A percentile compares a stretch with the other conserved stretches of the same genome.
phyloP scores from a whole-genome alignment of 495 filamentous ascomycete species.

The Copromyces sp. region DNA sequence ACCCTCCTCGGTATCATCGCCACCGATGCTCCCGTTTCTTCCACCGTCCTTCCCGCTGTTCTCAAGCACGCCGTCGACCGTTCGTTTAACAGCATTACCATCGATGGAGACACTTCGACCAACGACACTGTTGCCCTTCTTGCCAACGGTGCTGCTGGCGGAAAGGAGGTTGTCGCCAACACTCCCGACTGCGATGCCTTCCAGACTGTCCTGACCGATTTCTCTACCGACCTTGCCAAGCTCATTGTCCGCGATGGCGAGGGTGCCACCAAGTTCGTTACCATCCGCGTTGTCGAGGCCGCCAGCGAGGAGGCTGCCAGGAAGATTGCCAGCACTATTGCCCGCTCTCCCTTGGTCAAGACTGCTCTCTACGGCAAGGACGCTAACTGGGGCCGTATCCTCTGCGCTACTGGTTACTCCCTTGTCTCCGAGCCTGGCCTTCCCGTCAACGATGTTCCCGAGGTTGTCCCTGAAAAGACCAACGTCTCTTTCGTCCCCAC shows the following conservation, averaged over 20 bases:
- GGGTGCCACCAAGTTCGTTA: conserved; percentile 97
- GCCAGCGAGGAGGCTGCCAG: conserved; percentile 54
- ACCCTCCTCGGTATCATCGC: conserved; percentile 89
- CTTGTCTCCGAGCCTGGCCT: conserved; percentile 53
- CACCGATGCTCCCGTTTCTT: conserved; percentile 78
- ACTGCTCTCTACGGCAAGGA: conserved; percentile 94
- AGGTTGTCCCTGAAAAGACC: conserved; percentile 70
- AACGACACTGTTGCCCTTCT: conserved; percentile 94
- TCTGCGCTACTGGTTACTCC: conserved; percentile 90
- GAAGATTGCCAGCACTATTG: conserved; percentile 75
- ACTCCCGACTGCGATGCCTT: conserved; percentile 58
- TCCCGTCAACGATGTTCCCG: conserved; percentile 42
- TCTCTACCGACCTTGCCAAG: conserved; percentile 77
- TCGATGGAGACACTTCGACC: conserved; percentile 93
- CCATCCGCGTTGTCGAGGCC: conserved; percentile 70
- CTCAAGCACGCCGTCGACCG: conserved; percentile 68
- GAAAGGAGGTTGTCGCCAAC: conserved; percentile 47
- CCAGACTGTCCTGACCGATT: conserved; percentile 56
- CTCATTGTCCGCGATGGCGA: conserved; percentile 94
- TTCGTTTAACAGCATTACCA: conserved; percentile 93
- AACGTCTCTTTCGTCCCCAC: conserved; percentile 86
- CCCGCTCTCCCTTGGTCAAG: conserved; percentile 91
- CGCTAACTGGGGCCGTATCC: conserved; percentile 93
- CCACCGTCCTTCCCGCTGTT: conserved; percentile 53
- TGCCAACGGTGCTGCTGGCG: conserved; percentile 88